A percentile compares a stretch with the other conserved stretches of the same genome.
Evolutionary conservation across 2,329 filamentous ascomycete genomes (phyloP).

Genomic region (Mycosphaerella sp.): DNA sequence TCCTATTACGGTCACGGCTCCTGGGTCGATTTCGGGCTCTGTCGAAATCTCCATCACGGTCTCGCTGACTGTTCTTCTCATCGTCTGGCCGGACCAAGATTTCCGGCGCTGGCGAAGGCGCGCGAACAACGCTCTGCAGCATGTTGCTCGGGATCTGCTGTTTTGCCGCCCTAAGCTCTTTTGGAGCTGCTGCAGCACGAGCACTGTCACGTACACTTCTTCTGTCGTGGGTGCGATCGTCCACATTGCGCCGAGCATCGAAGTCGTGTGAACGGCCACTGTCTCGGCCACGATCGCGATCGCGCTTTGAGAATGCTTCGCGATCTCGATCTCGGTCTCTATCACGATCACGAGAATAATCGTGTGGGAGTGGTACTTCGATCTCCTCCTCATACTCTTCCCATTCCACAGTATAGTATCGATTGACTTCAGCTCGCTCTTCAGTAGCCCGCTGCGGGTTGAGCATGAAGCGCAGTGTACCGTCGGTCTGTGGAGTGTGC

Average conservation of each 20-base stretch:
- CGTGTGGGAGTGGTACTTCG: constrained; percentile 45
- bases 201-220: constrained; percentile 67
- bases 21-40: constrained; percentile 22
- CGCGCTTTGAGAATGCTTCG: constrained; percentile 3
- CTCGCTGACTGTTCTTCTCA: constrained; percentile 22
- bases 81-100: constrained; percentile 12
- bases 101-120: constrained; percentile 8
- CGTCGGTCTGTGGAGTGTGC: constrained; percentile 35
- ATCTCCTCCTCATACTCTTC: constrained; percentile 74
- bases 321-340: constrained; percentile 20
- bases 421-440: constrained; percentile 62
- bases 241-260: constrained; percentile 10
- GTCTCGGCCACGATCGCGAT: constrained; percentile 21
- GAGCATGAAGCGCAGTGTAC: constrained; percentile 84
- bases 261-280: constrained; percentile 14
- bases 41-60: constrained; percentile 26
- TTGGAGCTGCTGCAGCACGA: constrained; percentile 73
- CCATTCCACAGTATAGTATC: constrained; percentile 66
- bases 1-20: constrained; percentile 26
- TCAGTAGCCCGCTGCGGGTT: constrained; percentile 66
- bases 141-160: constrained; percentile 4
- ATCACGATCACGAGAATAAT: constrained; percentile 19
- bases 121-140: constrained; percentile 8
- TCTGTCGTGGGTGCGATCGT: constrained; percentile 44
- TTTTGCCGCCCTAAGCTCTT: constrained; percentile 53